Evolutionary conservation across 2,329 filamentous ascomycete genomes (phyloP).

Genomic region (Colletotrichum sp.): DNA sequence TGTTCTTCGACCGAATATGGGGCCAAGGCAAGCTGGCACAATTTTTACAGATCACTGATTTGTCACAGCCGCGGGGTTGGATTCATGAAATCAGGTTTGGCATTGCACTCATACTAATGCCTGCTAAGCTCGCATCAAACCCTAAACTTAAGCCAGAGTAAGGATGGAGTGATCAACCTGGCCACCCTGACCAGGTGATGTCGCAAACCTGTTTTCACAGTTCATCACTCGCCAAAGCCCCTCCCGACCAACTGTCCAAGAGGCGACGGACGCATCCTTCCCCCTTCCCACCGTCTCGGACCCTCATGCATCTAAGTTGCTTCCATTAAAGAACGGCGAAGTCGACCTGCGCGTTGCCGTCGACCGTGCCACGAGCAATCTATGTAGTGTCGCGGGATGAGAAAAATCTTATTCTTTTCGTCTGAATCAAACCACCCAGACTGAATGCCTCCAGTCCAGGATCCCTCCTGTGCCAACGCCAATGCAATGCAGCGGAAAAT

Average conservation of each 20-base stretch:
- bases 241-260: slow-evolving; percentile 5
- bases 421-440: slow-evolving; percentile 33
- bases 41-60: rapidly evolving
- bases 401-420: slow-evolving; percentile 41
- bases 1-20: background rate
- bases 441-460: slow-evolving; percentile 21
- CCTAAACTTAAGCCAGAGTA: background rate
- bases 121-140: background rate
- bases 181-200: background rate
- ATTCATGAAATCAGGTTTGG: background rate
- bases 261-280: background rate
- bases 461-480: slow-evolving; percentile 53
- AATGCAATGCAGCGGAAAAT: slow-evolving; percentile 58
- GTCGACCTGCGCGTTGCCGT: slow-evolving; percentile 22
- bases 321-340: slow-evolving; percentile 20
- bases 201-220: background rate
- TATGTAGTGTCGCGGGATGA: slow-evolving; percentile 43
- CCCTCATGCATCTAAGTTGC: slow-evolving; percentile 15
- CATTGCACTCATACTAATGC: background rate
- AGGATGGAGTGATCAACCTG: slow-evolving; percentile 3
- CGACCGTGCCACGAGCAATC: slow-evolving; percentile 38
- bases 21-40: background rate
- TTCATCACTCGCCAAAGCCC: background rate
- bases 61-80: no score
- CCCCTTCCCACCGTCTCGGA: background rate